These are phyloP conservation scores for Mrakia blollopis DNA, from an alignment of 768 basidiomycete genomes.

Conservation along the genomic window DNA sequence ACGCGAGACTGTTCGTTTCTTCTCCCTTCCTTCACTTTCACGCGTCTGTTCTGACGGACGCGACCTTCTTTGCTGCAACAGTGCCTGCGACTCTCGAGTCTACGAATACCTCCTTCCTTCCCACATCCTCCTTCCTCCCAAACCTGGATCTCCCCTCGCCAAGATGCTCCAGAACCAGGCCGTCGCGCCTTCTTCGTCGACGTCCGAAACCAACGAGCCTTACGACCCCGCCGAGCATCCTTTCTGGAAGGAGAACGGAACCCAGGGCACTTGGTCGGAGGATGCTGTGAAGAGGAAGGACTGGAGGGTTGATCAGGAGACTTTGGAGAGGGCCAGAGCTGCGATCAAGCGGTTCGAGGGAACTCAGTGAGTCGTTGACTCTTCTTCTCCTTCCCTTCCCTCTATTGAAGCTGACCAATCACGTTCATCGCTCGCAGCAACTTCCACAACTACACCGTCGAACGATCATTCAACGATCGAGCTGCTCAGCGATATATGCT, in stretches of 20 bases:
- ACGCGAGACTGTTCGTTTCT: slow-evolving; percentile 44
- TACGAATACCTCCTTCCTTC: slow-evolving; percentile 97
- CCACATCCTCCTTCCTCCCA: slow-evolving; percentile 85
- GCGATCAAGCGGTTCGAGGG: slow-evolving; percentile 67
- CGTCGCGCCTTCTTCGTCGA: slow-evolving; percentile 5
- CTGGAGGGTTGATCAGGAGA: slow-evolving; percentile 60
- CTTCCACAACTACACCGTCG: slow-evolving; percentile 96
- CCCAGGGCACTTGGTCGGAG: slow-evolving; percentile 32
- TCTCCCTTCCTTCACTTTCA: not conserved
- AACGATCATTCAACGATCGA: slow-evolving; percentile 72
- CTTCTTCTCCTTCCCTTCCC: too few relatives aligned
- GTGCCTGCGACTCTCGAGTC: slow-evolving; percentile 87
- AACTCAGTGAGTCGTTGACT: slow-evolving; percentile 55
- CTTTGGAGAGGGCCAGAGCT: slow-evolving; percentile 56
- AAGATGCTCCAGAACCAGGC: slow-evolving; percentile 36
- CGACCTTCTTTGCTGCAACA: slow-evolving; percentile 40
- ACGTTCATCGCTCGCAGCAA: slow-evolving; percentile 49
- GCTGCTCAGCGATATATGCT: slow-evolving; percentile 86
- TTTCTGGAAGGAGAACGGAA: slow-evolving; percentile 42
- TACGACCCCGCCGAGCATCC: slow-evolving; percentile 28
- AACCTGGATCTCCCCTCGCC: slow-evolving; percentile 61
- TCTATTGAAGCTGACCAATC: too few relatives aligned
- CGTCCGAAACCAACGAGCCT: not conserved
- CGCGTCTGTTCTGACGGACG: not conserved
- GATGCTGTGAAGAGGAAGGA: slow-evolving; percentile 40